Base-by-base conservation (phyloP, 208 protist species). In the Phytomonas francai region DNA sequence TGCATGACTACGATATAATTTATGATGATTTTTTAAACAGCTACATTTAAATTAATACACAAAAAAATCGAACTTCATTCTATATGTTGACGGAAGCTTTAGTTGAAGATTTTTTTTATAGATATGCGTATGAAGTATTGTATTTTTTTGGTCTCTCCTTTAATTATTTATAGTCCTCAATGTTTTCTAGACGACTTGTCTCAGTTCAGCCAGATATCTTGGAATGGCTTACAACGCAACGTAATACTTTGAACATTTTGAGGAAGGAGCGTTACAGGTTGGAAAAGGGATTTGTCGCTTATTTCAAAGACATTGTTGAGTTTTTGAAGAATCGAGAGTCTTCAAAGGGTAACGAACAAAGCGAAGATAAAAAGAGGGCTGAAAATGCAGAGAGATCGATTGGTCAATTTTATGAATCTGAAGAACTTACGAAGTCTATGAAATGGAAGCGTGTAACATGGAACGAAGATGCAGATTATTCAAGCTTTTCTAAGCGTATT, bases 371-470 rank as follows among this genome's bases (percentile, higher is more conserved):
- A 67, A 54, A 54, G 19, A 54, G 45, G 22, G 45, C 45, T 25
- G 45, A 12, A 30, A 73, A 71, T 30, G 67, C 73, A 28, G 64
- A 68, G n/a, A 68, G 71, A 19, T 71, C 81, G 0, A 81, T 95
- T 76, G 84, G 76, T 29, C 88, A 94, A 60, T 97, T 84, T 66
- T 95, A 97, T 72, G 85, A 97, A 65, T 94, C 89, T 6, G 80
- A 96, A 65, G 90, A 97, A 42, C 69, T 97, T 3, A 78, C 85
- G 16, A 97, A 96, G 70, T 64, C 73, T 12, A 95, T 97, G 83
- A 97, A 97, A 69, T 97, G 90, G 88, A 97, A 97, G 68, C 74
- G 88, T 22, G 81, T 97, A 6, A 96, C 92, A 7, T 97, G 90
- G 87, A 89, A 97, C 66, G 88, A 95, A 2, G 81, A 86, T 12